Percentiles rank a stretch among this genome's conserved stretches.
Evolutionary conservation across 2,329 filamentous ascomycete species (phyloP).

Genomic region (Drechslerella stenobrocha): DNA sequence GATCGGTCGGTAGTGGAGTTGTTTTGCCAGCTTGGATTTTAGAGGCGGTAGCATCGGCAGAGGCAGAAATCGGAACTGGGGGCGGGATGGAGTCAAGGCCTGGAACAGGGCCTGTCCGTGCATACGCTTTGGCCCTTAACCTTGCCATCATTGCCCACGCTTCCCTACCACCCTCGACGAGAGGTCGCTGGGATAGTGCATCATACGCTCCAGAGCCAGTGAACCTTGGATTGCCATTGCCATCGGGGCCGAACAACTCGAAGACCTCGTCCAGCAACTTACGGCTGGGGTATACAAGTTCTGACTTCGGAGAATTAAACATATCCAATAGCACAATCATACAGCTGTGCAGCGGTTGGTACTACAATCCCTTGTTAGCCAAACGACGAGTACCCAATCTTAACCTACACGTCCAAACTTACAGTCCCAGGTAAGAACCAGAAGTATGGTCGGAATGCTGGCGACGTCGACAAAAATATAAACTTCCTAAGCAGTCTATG

Average conservation of each 20-base stretch:
- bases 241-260: constrained; percentile 51
- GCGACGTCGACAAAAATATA: constrained; percentile 50
- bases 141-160: constrained; percentile 52
- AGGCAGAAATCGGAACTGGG: constrained; percentile 9
- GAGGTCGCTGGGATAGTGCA: constrained; percentile 45
- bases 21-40: constrained; percentile 11
- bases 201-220: constrained; percentile 36
- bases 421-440: constrained; percentile 53
- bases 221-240: constrained; percentile 46
- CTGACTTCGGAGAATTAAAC: constrained; percentile 49
- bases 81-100: constrained; percentile 4
- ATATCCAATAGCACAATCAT: constrained; percentile 53
- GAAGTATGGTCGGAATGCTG: constrained; percentile 51
- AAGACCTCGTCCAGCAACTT: constrained; percentile 52
- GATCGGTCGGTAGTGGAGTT: not conserved
- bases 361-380: constrained; percentile 26
- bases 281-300: constrained; percentile 46
- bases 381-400: not conserved
- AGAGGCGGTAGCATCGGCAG: constrained; percentile 5
- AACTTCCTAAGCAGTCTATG: constrained; percentile 52
- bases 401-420: constrained; percentile 1
- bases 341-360: constrained; percentile 52
- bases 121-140: constrained; percentile 50
- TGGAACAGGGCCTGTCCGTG: constrained; percentile 20
- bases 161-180: constrained; percentile 51